Evolutionary conservation across 441 rosid genomes (phyloP).

Genomic region (Bocquillonia castaneifolia): DNA sequence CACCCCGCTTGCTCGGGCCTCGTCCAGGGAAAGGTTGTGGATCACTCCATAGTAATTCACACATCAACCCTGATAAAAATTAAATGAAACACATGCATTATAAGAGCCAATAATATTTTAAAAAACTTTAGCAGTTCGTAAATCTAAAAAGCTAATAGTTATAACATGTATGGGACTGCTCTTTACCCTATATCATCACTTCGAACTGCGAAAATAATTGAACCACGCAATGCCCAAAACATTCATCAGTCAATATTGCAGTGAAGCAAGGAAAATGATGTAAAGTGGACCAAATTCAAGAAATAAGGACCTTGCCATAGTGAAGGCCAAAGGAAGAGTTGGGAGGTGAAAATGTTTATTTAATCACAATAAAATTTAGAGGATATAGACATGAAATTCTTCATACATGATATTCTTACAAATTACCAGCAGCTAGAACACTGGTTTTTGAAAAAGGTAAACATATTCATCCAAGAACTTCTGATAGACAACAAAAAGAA

Average conservation of each 20-base stretch:
- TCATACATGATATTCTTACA: neutral
- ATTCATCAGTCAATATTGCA: neutral
- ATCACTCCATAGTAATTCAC: conserved; percentile 98
- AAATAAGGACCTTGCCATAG: neutral
- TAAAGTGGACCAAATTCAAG: neutral
- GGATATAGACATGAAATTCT: neutral
- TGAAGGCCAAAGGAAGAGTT: neutral
- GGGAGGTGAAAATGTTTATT: neutral
- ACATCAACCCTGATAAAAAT: conserved; percentile 69
- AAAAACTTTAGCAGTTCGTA: neutral
- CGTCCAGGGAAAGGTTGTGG: conserved; percentile 95
- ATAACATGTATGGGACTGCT: too few species aligned
- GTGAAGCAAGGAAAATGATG: neutral
- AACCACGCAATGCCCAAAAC: neutral
- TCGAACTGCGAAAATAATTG: too few species aligned
- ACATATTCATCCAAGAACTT: neutral
- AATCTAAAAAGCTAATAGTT: neutral
- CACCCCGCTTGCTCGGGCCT: conserved; percentile 98
- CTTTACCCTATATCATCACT: too few species aligned
- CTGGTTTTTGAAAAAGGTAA: neutral
- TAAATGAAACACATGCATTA: neutral
- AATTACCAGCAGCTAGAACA: neutral
- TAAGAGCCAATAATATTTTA: neutral
- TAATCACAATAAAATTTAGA: neutral
- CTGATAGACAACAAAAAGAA: neutral